These are phyloP conservation scores for Borealophlyctis nickersoniae DNA, from an alignment of 192 early-diverging fungal genomes.

Conservation along the genomic window DNA sequence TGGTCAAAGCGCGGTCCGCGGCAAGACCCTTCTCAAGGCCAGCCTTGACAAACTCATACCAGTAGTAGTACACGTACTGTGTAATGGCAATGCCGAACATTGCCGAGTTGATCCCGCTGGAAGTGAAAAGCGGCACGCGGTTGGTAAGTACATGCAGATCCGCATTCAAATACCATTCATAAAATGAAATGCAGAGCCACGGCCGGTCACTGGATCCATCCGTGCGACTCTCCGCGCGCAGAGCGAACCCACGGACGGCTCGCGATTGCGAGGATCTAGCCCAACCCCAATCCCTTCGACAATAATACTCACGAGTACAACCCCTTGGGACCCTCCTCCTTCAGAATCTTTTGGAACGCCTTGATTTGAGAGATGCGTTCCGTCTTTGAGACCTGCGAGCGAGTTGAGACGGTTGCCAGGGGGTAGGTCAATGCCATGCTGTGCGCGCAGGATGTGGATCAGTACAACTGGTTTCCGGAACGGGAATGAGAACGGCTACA, in stretches of 20 bases:
- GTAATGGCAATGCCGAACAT: slow-evolving; percentile 96
- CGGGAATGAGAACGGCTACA: neutral
- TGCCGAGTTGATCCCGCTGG: slow-evolving; percentile 87
- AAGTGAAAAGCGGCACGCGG: too few relatives aligned
- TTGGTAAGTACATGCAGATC: too few relatives aligned
- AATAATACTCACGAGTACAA: slow-evolving; percentile 77
- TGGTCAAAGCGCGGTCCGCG: slow-evolving; percentile 64
- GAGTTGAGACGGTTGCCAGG: slow-evolving; percentile 49
- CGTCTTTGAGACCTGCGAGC: slow-evolving; percentile 43
- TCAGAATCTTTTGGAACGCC: slow-evolving; percentile 82
- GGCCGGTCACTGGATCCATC: neutral
- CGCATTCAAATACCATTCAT: too few relatives aligned
- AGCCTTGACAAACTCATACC: slow-evolving; percentile 84
- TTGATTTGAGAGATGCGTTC: slow-evolving; percentile 73
- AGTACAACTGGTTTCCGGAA: neutral
- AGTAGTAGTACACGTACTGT: slow-evolving; percentile 73
- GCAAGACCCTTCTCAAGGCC: slow-evolving; percentile 68
- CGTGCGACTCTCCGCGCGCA: neutral
- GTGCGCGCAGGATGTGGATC: slow-evolving; percentile 53
- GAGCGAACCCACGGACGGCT: neutral
- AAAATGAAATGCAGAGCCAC: slow-evolving; percentile 6
- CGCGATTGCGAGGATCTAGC: neutral
- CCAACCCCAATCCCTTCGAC: neutral
- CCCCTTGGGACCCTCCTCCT: slow-evolving; percentile 82
- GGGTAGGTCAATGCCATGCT: slow-evolving; percentile 95